These are phyloP conservation scores for Fusarium brevicatenulatum DNA, from an alignment of 2,329 filamentous ascomycete species.

Conservation along the genomic window DNA sequence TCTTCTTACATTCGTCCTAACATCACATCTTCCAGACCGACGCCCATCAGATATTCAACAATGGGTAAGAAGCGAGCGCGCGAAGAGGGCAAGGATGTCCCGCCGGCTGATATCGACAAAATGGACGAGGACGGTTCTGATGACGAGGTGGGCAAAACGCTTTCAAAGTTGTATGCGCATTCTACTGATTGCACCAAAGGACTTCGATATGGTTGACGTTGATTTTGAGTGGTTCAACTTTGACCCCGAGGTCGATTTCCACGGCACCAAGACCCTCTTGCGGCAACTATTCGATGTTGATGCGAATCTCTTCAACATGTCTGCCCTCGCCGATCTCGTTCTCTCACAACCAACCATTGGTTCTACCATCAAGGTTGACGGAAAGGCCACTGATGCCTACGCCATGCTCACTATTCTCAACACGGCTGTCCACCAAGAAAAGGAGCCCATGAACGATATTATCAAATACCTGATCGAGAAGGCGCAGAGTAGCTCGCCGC, in stretches of 20 bases:
- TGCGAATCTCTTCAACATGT: slow-evolving; percentile 85
- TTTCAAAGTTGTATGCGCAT: slow-evolving; percentile 11
- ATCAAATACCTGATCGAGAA: slow-evolving; percentile 75
- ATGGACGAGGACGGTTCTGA: slow-evolving; percentile 64
- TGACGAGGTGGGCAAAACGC: slow-evolving; percentile 58
- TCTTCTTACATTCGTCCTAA: background rate
- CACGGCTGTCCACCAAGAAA: slow-evolving; percentile 79
- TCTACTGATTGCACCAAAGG: slow-evolving; percentile 60
- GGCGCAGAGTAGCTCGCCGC: slow-evolving; percentile 62
- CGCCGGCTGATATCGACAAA: slow-evolving; percentile 55
- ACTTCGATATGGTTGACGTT: slow-evolving; percentile 91
- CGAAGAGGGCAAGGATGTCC: slow-evolving; percentile 57
- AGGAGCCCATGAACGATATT: slow-evolving; percentile 76
- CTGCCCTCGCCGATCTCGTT: slow-evolving; percentile 85
- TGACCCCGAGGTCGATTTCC: slow-evolving; percentile 88
- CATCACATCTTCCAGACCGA: background rate
- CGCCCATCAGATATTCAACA: slow-evolving; percentile 14
- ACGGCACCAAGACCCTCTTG: slow-evolving; percentile 89
- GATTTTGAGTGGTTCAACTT: slow-evolving; percentile 99
- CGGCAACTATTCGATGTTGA: slow-evolving; percentile 95
- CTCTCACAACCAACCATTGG: slow-evolving; percentile 88
- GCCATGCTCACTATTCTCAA: slow-evolving; percentile 92
- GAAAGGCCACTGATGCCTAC: slow-evolving; percentile 90
- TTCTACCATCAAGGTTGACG: slow-evolving; percentile 97
- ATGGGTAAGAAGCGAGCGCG: slow-evolving; percentile 64